Evolutionary conservation across 2,329 filamentous ascomycete species (phyloP).

Genomic region (Verticillium nubilum): DNA sequence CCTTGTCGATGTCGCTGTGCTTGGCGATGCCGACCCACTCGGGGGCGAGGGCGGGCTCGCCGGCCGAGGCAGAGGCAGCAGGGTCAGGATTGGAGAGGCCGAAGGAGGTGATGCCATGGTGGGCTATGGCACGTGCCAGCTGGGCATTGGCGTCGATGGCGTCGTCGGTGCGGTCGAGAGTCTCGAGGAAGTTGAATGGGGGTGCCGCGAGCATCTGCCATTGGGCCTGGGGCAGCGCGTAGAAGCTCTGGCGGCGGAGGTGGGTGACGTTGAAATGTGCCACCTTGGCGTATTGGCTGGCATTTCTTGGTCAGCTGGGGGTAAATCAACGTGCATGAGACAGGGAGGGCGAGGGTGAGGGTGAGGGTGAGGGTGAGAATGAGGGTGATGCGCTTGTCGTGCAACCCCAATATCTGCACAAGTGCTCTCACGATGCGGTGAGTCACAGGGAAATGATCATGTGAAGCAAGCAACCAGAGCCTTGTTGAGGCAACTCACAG

Average conservation of each 20-base stretch:
- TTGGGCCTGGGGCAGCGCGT: constrained; percentile 77
- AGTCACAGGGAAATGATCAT: background rate
- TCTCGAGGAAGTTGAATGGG: constrained; percentile 78
- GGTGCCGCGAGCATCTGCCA: constrained; percentile 76
- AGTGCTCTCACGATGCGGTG: background rate
- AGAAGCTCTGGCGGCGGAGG: constrained; percentile 85
- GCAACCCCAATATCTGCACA: background rate
- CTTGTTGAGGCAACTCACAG: constrained; percentile 51
- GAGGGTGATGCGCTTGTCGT: background rate
- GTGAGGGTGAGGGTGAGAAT: constrained; percentile 12
- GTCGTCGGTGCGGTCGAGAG: constrained; percentile 72
- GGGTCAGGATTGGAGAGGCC: constrained; percentile 33
- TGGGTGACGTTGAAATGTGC: constrained; percentile 91
- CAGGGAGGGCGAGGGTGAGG: background rate
- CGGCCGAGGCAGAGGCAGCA: constrained; percentile 10
- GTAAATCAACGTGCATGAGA: too few species aligned
- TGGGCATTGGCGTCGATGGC: constrained; percentile 87
- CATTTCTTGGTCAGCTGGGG: constrained; percentile 67
- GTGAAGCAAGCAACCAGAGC: background rate
- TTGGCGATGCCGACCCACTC: constrained; percentile 70
- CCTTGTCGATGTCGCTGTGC: constrained; percentile 77
- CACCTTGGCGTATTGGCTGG: constrained; percentile 78
- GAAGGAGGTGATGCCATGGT: constrained; percentile 64
- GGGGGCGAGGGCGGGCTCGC: constrained; percentile 42
- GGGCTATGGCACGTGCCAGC: constrained; percentile 72